phyloP scores from a whole-genome alignment of 305 asterid species.

The Fraxinus baroniana region DNA sequence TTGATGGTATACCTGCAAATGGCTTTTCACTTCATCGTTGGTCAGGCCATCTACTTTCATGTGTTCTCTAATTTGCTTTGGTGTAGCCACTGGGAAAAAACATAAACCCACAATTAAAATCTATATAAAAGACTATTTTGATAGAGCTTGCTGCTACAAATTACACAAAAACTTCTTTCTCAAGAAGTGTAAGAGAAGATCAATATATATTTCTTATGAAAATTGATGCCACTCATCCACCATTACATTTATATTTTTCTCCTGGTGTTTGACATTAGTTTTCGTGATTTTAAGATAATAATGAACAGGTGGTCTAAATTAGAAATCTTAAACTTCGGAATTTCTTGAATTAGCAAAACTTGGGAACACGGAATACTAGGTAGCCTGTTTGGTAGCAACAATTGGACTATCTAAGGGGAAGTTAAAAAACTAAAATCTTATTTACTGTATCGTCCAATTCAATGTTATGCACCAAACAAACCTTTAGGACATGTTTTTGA shows the following conservation, averaged over 20 bases:
- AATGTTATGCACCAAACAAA: background rate
- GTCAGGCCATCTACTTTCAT: constrained; percentile 10
- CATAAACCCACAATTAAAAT: background rate
- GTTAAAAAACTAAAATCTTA: background rate
- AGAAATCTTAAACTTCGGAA: background rate
- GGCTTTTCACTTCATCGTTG: constrained; percentile 16
- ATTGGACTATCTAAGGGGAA: background rate
- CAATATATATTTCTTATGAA: background rate
- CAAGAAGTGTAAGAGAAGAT: background rate
- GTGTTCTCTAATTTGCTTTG: constrained; percentile 1
- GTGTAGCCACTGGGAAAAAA: background rate
- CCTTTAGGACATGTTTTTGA: background rate
- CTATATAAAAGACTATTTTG: background rate
- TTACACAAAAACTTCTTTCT: background rate
- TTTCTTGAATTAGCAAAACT: background rate
- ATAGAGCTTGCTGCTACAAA: background rate
- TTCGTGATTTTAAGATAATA: no score
- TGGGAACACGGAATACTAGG: background rate
- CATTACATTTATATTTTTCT: background rate
- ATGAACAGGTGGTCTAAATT: background rate
- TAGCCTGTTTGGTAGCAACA: background rate
- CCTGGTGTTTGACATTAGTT: background rate
- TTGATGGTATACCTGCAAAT: background rate
- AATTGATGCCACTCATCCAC: background rate
- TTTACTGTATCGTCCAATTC: background rate